Evolutionary conservation across 2,329 filamentous ascomycete genomes (phyloP).

Genomic region (Fusarium tupiense): DNA sequence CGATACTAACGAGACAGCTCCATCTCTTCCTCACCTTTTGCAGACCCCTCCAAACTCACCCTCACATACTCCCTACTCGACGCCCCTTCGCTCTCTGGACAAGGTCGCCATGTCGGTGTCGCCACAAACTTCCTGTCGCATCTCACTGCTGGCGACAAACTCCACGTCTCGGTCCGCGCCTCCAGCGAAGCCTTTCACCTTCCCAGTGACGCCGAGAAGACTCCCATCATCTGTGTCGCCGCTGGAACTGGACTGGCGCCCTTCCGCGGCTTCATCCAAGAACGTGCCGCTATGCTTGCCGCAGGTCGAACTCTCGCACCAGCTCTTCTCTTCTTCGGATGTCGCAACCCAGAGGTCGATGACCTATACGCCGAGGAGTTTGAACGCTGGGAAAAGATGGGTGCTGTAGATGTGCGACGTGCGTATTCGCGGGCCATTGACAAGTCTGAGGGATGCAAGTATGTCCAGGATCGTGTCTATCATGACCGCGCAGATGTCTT

Average conservation of each 20-base stretch:
- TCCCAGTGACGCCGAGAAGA: conserved; percentile 55
- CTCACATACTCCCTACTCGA: conserved; percentile 76
- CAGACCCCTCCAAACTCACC: conserved; percentile 64
- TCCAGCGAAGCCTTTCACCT: conserved; percentile 60
- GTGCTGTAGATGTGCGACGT: conserved; percentile 64
- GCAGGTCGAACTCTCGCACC: conserved; percentile 65
- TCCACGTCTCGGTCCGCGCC: conserved; percentile 61
- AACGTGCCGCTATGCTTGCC: conserved; percentile 63
- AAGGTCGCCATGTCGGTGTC: conserved; percentile 65
- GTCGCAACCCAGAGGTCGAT: conserved; percentile 64
- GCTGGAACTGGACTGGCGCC: conserved; percentile 68
- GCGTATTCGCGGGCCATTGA: conserved; percentile 60
- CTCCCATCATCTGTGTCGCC: conserved; percentile 61
- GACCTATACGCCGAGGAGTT: conserved; percentile 69
- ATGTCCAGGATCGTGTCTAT: conserved; percentile 58
- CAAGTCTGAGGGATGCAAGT: conserved; percentile 57
- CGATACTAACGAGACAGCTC: conserved; percentile 53
- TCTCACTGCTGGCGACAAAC: conserved; percentile 54
- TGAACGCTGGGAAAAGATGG: conserved; percentile 62
- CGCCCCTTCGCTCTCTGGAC: conserved; percentile 60
- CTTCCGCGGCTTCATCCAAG: conserved; percentile 71
- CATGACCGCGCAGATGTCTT: conserved; percentile 50
- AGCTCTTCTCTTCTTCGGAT: conserved; percentile 73
- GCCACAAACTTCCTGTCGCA: conserved; percentile 68
- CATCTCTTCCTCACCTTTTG: conserved; percentile 78